A percentile compares a stretch with the other conserved stretches of the same genome.
phyloP scores from a whole-genome alignment of 2,329 filamentous ascomycete species.

The Ceratocystis smalleyi region DNA sequence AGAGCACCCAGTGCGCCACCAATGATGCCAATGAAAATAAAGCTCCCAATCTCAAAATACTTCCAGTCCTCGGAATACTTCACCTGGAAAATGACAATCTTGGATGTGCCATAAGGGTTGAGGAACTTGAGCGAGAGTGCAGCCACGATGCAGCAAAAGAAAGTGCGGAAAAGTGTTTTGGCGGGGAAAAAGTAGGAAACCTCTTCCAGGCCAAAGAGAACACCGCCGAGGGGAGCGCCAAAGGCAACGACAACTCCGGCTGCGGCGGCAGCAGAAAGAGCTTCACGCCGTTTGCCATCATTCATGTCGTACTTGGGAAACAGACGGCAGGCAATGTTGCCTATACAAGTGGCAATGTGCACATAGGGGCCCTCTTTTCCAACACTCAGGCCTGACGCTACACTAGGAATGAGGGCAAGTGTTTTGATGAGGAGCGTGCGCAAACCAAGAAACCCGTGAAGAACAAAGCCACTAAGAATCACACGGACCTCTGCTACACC shows the following conservation, averaged over 20 bases:
- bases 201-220: conserved; percentile 87
- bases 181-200: conserved; percentile 95
- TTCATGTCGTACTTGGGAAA: conserved; percentile 90
- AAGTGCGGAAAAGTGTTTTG: conserved; percentile 91
- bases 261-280: conserved; percentile 81
- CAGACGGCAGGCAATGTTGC: conserved; percentile 87
- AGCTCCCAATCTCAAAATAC: conserved; percentile 75
- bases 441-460: conserved; percentile 86
- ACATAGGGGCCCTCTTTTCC: conserved; percentile 94
- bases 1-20: conserved; percentile 75
- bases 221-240: conserved; percentile 71
- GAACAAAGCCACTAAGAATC: conserved; percentile 91
- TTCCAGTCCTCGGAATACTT: conserved; percentile 84
- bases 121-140: conserved; percentile 85
- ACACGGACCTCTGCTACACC: conserved; percentile 95
- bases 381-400: conserved; percentile 80
- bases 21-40: conserved; percentile 71
- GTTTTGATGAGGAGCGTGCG: conserved; percentile 80
- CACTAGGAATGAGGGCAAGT: conserved; percentile 65
- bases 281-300: conserved; percentile 83
- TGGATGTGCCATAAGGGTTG: conserved; percentile 88
- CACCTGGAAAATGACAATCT: conserved; percentile 94
- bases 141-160: conserved; percentile 93
- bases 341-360: conserved; percentile 90
- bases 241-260: conserved; percentile 90